Percentiles rank a stretch among this genome's conserved stretches.
These are phyloP conservation scores for Akanthomyces uredinophilus DNA, from an alignment of 2,329 filamentous ascomycete genomes.

Conservation along the genomic window DNA sequence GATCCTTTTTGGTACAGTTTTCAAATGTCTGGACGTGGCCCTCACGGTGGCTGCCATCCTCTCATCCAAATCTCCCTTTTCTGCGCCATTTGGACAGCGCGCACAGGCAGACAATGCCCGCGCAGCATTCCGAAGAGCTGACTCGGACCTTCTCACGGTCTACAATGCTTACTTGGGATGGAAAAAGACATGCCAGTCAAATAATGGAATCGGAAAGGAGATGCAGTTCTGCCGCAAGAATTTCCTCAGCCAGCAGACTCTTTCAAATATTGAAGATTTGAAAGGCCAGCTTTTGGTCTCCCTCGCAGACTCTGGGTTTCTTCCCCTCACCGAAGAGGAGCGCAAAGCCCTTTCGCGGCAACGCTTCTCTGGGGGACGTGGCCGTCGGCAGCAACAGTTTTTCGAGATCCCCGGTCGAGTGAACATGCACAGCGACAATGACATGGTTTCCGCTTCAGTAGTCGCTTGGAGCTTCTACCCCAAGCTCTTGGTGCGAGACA, in stretches of 20 bases:
- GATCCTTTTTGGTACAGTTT: slow-evolving; percentile 78
- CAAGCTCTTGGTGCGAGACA: slow-evolving; percentile 78
- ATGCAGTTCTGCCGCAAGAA: slow-evolving; percentile 92
- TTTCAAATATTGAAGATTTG: slow-evolving; percentile 89
- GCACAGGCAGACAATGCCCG: slow-evolving; percentile 76
- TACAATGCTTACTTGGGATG: slow-evolving; percentile 92
- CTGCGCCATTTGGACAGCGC: slow-evolving; percentile 77
- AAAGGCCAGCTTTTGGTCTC: slow-evolving; percentile 86
- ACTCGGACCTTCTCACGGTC: slow-evolving; percentile 86
- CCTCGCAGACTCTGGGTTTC: slow-evolving; percentile 78
- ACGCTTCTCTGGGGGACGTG: slow-evolving; percentile 49
- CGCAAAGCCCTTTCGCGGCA: slow-evolving; percentile 62
- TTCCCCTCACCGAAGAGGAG: slow-evolving; percentile 70
- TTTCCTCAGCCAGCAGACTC: slow-evolving; percentile 81
- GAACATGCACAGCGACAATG: slow-evolving; percentile 72
- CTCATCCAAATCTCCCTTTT: slow-evolving; percentile 91
- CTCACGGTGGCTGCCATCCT: slow-evolving; percentile 89
- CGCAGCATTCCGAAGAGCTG: slow-evolving; percentile 72
- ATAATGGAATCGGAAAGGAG: slow-evolving; percentile 60
- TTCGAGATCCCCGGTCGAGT: slow-evolving; percentile 75
- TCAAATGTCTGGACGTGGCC: slow-evolving; percentile 86
- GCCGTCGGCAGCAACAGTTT: slow-evolving; percentile 66
- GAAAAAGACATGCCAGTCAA: slow-evolving; percentile 73
- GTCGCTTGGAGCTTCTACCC: slow-evolving; percentile 96
- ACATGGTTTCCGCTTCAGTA: slow-evolving; percentile 71